Base-by-base conservation (phyloP, 1,284 basidiomycete genomes). In the Neotropicomus parvogracilis region DNA sequence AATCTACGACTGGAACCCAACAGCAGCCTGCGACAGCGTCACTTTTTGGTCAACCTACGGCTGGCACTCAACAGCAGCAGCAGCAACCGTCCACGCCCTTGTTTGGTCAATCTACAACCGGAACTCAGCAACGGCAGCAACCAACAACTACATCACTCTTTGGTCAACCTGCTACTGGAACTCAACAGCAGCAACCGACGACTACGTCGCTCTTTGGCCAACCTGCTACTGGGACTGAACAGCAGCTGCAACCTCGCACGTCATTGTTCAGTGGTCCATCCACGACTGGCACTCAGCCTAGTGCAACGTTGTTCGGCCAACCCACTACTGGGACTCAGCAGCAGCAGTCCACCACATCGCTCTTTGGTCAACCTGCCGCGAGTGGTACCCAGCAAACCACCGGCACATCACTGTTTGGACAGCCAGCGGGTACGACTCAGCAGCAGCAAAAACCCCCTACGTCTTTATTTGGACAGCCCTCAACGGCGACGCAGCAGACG, bases 291-390 rank as follows among this genome's bases (percentile, higher is more conserved):
- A 26, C 46, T 17, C 58, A 46, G 33, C 53, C 60, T n/a, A 12
- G 44, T 34, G 49, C 52, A 9, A 49, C 53, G 3, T 31, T 54
- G 13, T 63, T 67, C 46, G 57, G 48, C 54, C 59, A 60, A 17
- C 9, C 58, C 1, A 17, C 52, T 7, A 35, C 56, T n/a, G 45
- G 44, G 3, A 26, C 46, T 17, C 58, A 61, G 6, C 49, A 63
- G 6, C 58, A 55, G 6, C 58, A 58, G 11, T 49, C 62, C 33
- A 44, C 58, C 31, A 54, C 61, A 0, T 61, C 66, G 32, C 41
- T 70, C 12, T 75, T 75, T 50, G 69, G 71, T 19, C 64, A 52
- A 27, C 68, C 69, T 16, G 24, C 55, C 4, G 21, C 48, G 28
- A 37, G 49, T 16, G 49, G 57, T 3, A 41, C 53, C 21, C 57